These are phyloP conservation scores for Mucor circinelloides DNA, from an alignment of 371 early-diverging fungal species.

Conservation along the genomic window DNA sequence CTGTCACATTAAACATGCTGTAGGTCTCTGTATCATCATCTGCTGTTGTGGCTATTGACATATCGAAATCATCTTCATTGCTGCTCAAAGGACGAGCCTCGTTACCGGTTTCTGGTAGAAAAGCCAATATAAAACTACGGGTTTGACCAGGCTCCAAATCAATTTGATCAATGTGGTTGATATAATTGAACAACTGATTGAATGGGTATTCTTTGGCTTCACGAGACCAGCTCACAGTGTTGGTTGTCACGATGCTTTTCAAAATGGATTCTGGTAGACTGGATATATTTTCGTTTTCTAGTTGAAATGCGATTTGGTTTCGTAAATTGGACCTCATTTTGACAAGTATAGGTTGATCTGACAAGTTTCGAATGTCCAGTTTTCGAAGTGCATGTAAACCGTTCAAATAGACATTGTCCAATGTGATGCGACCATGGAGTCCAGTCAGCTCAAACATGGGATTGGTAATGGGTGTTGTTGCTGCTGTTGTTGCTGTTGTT, in stretches of 20 bases:
- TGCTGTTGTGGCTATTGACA: background rate
- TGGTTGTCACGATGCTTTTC: constrained; percentile 46
- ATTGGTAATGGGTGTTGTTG: background rate
- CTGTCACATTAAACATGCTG: constrained; percentile 79
- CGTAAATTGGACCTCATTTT: constrained; percentile 84
- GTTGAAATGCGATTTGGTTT: constrained; percentile 84
- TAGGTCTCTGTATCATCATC: constrained; percentile 32
- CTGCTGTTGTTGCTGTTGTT: background rate
- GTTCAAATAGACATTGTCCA: constrained; percentile 82
- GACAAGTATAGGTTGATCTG: constrained; percentile 59
- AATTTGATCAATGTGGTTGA: constrained; percentile 81
- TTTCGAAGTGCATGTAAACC: constrained; percentile 81
- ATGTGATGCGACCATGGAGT: constrained; percentile 57
- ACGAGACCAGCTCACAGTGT: constrained; percentile 62
- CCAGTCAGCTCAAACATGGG: constrained; percentile 60
- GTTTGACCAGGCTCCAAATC: constrained; percentile 65
- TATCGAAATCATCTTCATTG: constrained; percentile 15
- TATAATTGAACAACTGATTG: constrained; percentile 89
- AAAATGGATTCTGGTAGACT: constrained; percentile 28
- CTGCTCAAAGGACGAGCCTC: constrained; percentile 18
- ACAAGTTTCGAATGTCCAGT: constrained; percentile 73
- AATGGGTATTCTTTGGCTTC: constrained; percentile 66
- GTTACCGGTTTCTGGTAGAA: constrained; percentile 61
- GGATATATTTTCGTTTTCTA: constrained; percentile 80
- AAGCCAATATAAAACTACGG: constrained; percentile 71